Evolutionary conservation across 305 asterid genomes (phyloP), one percentile per base, ranked within the genome.

Genomic region (Petunia hybrid): DNA sequence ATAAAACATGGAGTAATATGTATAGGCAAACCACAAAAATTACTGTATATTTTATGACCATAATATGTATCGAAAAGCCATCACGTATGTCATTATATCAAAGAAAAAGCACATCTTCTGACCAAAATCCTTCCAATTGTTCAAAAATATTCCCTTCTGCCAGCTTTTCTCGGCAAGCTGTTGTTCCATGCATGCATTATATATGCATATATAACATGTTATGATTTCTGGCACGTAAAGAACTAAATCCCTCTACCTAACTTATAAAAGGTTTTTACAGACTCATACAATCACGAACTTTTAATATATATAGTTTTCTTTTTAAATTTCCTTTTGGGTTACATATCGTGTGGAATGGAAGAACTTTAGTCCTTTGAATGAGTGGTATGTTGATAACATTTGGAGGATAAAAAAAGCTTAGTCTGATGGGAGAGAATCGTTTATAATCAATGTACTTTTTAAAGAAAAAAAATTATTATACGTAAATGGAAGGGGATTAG

Each of bases 71-170:
- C 31, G 31, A 22, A 22, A 22, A 22, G 31, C 31, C 0, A 22
- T 22, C 31, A 22, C 31, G 31, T 22, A 22, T 22, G 31, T 22
- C 31, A 22, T 64, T 64, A 39, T 64, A 39, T 65, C 13, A 39
- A 22, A 65, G 13, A 68, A 68, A 42, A 66, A 66, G 38, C n/a
- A 68, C 56, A 8, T n/a, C 6, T 63, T 63, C 16, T 9, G 16
- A 6, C 73, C 48, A 66, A 66, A 66, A 66, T 48, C 78, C 78
- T 71, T 71, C 45, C 78, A 71, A 48, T 48, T 67, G 53, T 67
- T 77, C 76, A 78, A 74, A 82, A 76, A 68, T 82, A 65, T 68
- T 66, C 63, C 84, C 16, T 66, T 56, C 31, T 38, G 65, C 55
- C 76, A 83, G 43, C 77, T 71, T 71, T 68, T 68, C 31, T 22